Percentiles rank a stretch among this genome's conserved stretches.
Evolutionary conservation across 2,329 filamentous ascomycete genomes (phyloP).

Genomic region (Camptophora hylomeconis): DNA sequence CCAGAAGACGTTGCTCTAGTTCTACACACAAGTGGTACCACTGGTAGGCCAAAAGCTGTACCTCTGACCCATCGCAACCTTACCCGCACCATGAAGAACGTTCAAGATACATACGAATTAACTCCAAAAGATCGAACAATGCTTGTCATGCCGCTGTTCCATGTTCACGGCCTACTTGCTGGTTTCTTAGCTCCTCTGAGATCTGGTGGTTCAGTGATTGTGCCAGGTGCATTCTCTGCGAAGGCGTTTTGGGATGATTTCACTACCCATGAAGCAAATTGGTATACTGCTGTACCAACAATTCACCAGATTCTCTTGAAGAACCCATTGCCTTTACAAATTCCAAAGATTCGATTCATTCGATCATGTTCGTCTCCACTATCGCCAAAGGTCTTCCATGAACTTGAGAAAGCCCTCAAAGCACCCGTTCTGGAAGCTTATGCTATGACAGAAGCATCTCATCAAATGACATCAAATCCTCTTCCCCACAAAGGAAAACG

Average conservation of each 20-base stretch:
- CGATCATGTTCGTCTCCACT: conserved; percentile 76
- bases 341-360: conserved; percentile 70
- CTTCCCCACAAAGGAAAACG: conserved; percentile 53
- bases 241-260: conserved; percentile 75
- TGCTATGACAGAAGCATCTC: conserved; percentile 79
- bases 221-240: conserved; percentile 69
- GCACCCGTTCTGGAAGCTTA: conserved; percentile 82
- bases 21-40: conserved; percentile 74
- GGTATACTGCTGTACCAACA: conserved; percentile 88
- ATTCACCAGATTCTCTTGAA: conserved; percentile 83
- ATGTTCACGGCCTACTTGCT: conserved; percentile 78
- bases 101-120: conserved; percentile 63
- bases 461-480: conserved; percentile 42
- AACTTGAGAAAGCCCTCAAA: conserved; percentile 61
- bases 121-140: conserved; percentile 61
- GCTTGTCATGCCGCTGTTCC: conserved; percentile 83
- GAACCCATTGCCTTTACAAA: conserved; percentile 52
- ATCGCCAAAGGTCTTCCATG: conserved; percentile 67
- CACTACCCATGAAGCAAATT: conserved; percentile 60
- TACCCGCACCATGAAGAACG: conserved; percentile 71
- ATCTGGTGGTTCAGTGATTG: conserved; percentile 65
- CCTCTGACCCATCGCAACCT: conserved; percentile 61
- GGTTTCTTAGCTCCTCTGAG: conserved; percentile 65
- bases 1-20: conserved; percentile 73
- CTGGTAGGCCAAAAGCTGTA: conserved; percentile 72